Evolutionary conservation across 306 rosid species (phyloP), one percentile per base, ranked within the genome.

Genomic region (Prunus mongolica): DNA sequence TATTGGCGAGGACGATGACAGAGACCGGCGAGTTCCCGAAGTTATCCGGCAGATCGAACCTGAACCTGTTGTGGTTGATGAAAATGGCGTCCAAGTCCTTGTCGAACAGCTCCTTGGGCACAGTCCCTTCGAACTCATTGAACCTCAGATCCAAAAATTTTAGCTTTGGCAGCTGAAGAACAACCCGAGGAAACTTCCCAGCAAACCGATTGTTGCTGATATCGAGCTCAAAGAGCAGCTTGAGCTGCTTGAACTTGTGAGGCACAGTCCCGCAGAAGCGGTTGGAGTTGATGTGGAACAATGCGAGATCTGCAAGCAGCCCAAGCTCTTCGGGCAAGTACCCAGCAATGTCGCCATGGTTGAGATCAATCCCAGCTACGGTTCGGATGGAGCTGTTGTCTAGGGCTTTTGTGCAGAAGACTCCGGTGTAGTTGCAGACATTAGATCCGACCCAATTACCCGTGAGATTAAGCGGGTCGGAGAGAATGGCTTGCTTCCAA

Each of bases 1-100:
- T 95, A 69, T 90, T 85, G 7, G 97, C 98, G 2, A 95, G 60
- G 3, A 95, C 98, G 22, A 95, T 89, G 6, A 95, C 98, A 2
- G 98, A 95, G 3, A 89, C 98, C 69, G 98, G 98, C 13, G 98
- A 95, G 87, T 92, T 95, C 0, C 98, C 98, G 7, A 95, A 92
- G 70, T 95, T 95, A 0, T 88, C 97, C 0, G 97, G 98, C 8
- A 95, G 66, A 27, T 90, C 79, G 46, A 91, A 92, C 0, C 79
- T 82, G 69, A 95, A 95, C 16, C 97, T 71, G 62, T 95, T 95
- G 38, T 90, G 77, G 74, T 95, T 95, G 78, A 95, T 87, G 85
- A 95, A 95, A 45, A 95, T 92, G 0, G 99, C 99, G 46, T 95
- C 99, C 3, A 95, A 77, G 44, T 90, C 93, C 72, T 88, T 95